phyloP scores from a whole-genome alignment of 73 alveolate species.

The Paramecium bursaria region DNA sequence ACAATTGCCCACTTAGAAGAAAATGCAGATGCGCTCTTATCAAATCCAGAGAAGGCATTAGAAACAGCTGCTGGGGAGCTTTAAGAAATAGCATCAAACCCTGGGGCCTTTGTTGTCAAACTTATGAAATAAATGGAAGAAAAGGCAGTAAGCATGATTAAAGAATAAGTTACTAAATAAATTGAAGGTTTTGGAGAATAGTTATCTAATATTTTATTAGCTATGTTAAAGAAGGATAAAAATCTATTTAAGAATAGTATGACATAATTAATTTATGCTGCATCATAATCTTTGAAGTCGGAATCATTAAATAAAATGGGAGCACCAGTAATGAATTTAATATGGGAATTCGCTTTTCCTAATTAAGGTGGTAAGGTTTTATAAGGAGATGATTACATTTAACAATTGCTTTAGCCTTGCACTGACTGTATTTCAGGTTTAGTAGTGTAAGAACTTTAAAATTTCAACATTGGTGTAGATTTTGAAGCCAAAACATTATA shows the following conservation, averaged over 20 bases:
- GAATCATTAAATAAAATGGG: constrained; percentile 27
- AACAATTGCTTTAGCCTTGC: constrained; percentile 6
- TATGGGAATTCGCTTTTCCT: constrained; percentile 73
- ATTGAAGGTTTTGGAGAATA: constrained; percentile 63
- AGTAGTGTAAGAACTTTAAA: background rate
- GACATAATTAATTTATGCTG: constrained; percentile 47
- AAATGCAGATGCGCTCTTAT: constrained; percentile 60
- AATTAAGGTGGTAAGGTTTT: background rate
- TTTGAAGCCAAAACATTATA: constrained; percentile 34
- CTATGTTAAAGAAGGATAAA: constrained; percentile 53
- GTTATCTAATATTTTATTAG: constrained; percentile 54
- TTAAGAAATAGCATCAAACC: constrained; percentile 62
- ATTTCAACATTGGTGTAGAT: background rate
- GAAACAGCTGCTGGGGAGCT: constrained; percentile 59
- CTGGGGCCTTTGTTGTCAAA: constrained; percentile 58
- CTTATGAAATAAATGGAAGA: constrained; percentile 64
- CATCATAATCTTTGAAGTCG: constrained; percentile 11
- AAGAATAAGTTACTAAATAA: constrained; percentile 46
- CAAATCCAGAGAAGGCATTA: constrained; percentile 58
- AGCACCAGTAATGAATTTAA: constrained; percentile 57
- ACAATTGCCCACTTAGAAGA: constrained; percentile 60
- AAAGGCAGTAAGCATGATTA: constrained; percentile 59
- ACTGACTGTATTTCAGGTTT: constrained; percentile 44
- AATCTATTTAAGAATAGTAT: constrained; percentile 52
- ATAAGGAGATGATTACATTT: constrained; percentile 30